Evolutionary conservation across 2,329 filamentous ascomycete genomes (phyloP), one percentile per base, ranked within the genome.

Genomic region (Trichoderma sp.): DNA sequence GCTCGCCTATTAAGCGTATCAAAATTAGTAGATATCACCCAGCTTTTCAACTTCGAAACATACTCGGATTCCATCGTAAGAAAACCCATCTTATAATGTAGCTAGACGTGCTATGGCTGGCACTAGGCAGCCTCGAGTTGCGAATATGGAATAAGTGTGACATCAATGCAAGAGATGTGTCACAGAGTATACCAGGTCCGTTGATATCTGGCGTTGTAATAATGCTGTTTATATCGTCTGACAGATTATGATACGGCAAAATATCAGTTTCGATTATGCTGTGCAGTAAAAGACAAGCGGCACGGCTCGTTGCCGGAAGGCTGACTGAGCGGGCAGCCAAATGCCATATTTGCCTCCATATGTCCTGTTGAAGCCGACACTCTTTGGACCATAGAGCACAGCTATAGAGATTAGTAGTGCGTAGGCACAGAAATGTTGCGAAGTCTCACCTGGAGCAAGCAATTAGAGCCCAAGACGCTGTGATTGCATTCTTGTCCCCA

Each of bases 381-480:
- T 67, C 48, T 39, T 72, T 70, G 5, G 68, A 67, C 48, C 68
- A 72, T 15, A 70, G 65, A 12, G 74, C 75, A 52, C 77, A 81
- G 64, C 80, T 81, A 57, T n/a, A 22, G 9, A 52, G n/a, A 58
- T 78, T 39, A 79, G 73, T 35, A 29, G 5, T 27, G 29, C n/a
- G 15, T 12, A 25, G 22, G n/a, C 12, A 9, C 17, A 45, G n/a
- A 13, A 1, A 50, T 32, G 15, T 5, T 3, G 27, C 66, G 84
- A 19, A 10, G 37, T n/a, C 42, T 75, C 81, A 94, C 92, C 91
- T 92, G 70, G 92, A 84, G 75, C 93, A 87, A n/a, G 89, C 90
- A 63, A 97, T 78, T 82, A 97, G 88, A 19, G 93, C 90, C 95
- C 95, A 99, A 0, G 89, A 92, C 8, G 89, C 86, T 48, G 90